Conservation (phyloP, 768 basidiomycete species). For the Mycena alexandri region DNA sequence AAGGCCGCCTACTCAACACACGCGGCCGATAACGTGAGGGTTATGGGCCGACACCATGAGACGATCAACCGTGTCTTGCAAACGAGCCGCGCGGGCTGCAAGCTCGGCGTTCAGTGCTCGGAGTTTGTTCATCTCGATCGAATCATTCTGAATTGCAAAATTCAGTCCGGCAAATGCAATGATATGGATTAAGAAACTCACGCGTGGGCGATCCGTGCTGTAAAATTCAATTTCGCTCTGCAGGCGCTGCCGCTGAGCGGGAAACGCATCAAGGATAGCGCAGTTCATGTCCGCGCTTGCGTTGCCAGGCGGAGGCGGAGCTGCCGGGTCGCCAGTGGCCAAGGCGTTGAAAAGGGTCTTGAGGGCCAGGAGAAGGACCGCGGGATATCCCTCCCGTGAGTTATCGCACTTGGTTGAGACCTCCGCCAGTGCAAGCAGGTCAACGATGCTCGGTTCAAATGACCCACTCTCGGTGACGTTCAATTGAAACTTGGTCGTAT, state of each 20-base stretch:
- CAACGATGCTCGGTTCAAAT: constrained; percentile 8
- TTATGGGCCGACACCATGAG: background rate
- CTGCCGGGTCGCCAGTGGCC: background rate
- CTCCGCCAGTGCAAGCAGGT: constrained; percentile 12
- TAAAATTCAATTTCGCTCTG: constrained; percentile 1
- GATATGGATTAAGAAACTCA: constrained; percentile 4
- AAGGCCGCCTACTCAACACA: too few species aligned
- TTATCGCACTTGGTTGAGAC: constrained; percentile 8
- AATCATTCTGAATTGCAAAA: constrained; percentile 1
- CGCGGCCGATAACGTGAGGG: too few species aligned
- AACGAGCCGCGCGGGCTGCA: constrained; percentile 2
- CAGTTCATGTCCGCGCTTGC: background rate
- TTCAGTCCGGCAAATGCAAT: constrained; percentile 5
- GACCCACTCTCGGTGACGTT: too few species aligned
- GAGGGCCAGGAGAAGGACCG: constrained; percentile 8
- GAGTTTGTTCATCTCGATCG: constrained; percentile 2
- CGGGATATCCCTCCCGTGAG: constrained; percentile 18
- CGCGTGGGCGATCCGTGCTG: background rate
- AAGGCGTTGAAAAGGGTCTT: constrained; percentile 1
- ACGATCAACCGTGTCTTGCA: constrained; percentile 3
- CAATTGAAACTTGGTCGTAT: too few species aligned
- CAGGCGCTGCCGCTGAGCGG: constrained; percentile 3
- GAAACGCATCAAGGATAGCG: constrained; percentile 16
- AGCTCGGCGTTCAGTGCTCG: constrained; percentile 8
- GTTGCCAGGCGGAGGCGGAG: too few species aligned